Conservation (phyloP, 164 flowering plant species). For the Tetracentron sinense region DNA sequence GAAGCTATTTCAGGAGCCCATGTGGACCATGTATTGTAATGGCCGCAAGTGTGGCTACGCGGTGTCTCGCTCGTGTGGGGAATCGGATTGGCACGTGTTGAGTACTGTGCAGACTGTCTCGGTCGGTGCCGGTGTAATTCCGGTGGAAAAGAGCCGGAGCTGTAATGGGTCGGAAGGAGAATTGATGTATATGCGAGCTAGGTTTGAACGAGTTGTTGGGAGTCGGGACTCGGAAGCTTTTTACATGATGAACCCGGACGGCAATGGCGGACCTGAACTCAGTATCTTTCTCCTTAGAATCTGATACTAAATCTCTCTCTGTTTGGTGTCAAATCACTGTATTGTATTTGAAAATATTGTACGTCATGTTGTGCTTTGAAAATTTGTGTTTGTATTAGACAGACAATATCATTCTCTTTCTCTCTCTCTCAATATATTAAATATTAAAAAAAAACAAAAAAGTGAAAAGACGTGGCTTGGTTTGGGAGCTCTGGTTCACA, state of each 20-base stretch:
- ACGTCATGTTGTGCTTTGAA: no score
- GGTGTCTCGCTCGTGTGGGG: constrained; percentile 44
- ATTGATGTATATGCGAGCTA: constrained; percentile 73
- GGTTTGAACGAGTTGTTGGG: constrained; percentile 78
- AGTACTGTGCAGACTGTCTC: constrained; percentile 65
- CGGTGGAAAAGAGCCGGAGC: constrained; percentile 36
- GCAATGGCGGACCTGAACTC: constrained; percentile 70
- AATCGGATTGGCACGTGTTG: constrained; percentile 61
- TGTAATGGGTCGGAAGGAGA: constrained; percentile 43
- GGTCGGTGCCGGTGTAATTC: constrained; percentile 93
- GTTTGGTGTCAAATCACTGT: no score
- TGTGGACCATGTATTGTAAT: constrained; percentile 90
- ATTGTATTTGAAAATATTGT: no score
- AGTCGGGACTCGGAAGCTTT: constrained; percentile 78
- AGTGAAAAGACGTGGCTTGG: no score
- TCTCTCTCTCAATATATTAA: no score
- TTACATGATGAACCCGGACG: constrained; percentile 85
- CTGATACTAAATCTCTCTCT: constrained; percentile 12
- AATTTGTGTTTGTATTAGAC: no score
- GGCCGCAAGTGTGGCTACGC: constrained; percentile 80
- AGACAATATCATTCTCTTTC: no score
- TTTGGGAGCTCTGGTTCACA: no score
- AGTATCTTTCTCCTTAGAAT: constrained; percentile 69
- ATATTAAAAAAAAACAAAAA: no score
- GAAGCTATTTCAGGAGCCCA: constrained; percentile 56